Conservation (phyloP, 176 grass and related monocot species). For the Saccharum spontaneum region DNA sequence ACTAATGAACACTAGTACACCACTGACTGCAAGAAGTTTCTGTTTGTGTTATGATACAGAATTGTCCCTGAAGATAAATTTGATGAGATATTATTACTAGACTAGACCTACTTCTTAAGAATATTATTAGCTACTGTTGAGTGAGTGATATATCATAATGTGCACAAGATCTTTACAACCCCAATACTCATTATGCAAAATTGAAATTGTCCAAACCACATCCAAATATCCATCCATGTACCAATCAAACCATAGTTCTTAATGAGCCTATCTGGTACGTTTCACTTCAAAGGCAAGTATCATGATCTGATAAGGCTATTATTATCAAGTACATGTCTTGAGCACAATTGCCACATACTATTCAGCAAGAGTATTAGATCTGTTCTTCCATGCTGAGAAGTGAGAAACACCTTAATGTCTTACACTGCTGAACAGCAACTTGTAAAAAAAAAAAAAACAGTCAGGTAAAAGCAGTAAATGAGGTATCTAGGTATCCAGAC, state of each 20-base stretch:
- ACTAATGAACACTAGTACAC: slow-evolving; percentile 30
- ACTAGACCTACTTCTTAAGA: background rate
- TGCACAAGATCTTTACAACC: background rate
- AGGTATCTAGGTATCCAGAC: background rate
- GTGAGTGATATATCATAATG: background rate
- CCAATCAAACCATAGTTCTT: background rate
- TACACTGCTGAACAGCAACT: background rate
- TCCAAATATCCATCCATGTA: background rate
- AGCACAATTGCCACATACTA: background rate
- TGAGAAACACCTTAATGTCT: background rate
- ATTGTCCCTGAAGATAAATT: background rate
- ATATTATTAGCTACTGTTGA: background rate
- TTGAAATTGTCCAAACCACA: background rate
- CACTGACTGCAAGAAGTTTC: background rate
- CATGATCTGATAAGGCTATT: background rate
- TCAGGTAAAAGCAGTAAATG: background rate
- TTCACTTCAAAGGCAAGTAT: background rate
- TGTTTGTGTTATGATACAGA: background rate
- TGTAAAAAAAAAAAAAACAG: background rate
- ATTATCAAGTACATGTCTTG: background rate
- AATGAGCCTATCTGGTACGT: background rate
- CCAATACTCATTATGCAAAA: background rate
- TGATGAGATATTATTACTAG: background rate
- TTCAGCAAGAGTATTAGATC: background rate
- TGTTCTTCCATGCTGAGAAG: background rate